These are phyloP conservation scores for Tuber indicum DNA, from an alignment of 495 filamentous ascomycete genomes.

Conservation along the genomic window DNA sequence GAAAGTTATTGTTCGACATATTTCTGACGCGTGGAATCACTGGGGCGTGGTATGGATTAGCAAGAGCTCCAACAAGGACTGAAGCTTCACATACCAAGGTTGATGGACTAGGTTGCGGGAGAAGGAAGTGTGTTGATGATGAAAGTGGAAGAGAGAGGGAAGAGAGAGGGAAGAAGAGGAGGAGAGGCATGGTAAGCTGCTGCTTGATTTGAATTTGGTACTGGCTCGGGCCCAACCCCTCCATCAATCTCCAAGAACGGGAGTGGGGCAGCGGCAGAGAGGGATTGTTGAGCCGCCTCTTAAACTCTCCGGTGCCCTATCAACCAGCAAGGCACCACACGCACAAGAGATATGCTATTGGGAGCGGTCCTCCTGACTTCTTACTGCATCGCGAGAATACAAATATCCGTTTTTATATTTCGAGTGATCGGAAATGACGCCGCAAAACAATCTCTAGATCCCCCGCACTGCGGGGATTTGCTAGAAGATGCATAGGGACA, in stretches of 20 bases:
- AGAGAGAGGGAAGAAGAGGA: background rate
- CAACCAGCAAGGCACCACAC: no score
- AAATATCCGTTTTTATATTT: background rate
- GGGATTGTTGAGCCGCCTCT: no score
- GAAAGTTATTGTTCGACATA: no score
- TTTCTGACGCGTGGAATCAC: no score
- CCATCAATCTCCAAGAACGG: background rate
- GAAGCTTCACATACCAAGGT: no score
- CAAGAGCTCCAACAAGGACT: no score
- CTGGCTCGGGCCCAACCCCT: background rate
- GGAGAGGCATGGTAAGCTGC: background rate
- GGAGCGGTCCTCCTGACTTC: background rate
- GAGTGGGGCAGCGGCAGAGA: background rate
- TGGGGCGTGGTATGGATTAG: no score
- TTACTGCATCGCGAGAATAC: background rate
- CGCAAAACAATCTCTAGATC: background rate
- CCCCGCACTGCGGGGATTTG: background rate
- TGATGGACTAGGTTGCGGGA: no score
- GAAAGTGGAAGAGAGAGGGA: no score
- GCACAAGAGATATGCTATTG: background rate
- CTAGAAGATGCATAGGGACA: background rate
- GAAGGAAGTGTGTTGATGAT: no score
- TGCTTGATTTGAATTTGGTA: no score
- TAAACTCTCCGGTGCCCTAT: background rate
- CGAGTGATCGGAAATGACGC: background rate